phyloP scores from a whole-genome alignment of 768 basidiomycete genomes.

The Phylloporus rhodoxanthus region DNA sequence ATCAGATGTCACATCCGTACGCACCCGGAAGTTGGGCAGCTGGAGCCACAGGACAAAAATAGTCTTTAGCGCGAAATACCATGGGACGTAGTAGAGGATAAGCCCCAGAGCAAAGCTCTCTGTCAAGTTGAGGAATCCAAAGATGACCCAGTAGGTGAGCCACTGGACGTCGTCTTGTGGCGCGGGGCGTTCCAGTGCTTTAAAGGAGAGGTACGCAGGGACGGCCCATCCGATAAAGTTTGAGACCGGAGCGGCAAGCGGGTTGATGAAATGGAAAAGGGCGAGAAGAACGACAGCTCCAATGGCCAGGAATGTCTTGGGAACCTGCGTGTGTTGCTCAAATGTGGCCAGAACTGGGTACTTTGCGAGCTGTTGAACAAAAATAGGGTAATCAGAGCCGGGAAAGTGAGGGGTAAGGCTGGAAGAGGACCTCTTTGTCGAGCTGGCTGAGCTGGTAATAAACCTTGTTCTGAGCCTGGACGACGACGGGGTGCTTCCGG shows the following conservation, averaged over 20 bases:
- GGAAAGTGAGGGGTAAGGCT: background rate
- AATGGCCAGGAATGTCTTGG: conserved; percentile 86
- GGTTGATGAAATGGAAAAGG: conserved; percentile 79
- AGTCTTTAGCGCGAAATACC: conserved; percentile 94
- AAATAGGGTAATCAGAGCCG: background rate
- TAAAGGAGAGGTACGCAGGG: conserved; percentile 93
- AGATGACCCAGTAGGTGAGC: conserved; percentile 97
- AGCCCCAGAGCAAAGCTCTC: conserved; percentile 80
- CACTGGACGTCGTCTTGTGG: conserved; percentile 87
- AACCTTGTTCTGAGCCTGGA: conserved; percentile 81
- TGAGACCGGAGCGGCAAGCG: conserved; percentile 86
- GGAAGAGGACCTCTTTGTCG: conserved; percentile 83
- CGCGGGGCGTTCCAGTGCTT: conserved; percentile 84
- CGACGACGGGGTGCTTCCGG: conserved; percentile 80
- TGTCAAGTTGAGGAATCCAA: conserved; percentile 89
- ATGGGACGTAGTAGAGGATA: conserved; percentile 88
- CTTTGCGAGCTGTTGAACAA: conserved; percentile 59
- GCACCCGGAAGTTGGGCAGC: conserved; percentile 75
- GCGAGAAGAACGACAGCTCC: conserved; percentile 62
- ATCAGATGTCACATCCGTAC: conserved; percentile 27
- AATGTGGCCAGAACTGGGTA: conserved; percentile 79
- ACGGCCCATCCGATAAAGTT: conserved; percentile 93
- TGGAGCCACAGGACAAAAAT: conserved; percentile 89
- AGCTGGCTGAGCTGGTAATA: conserved; percentile 80
- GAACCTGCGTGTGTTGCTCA: conserved; percentile 87